Conservation (phyloP, 805 yeast genomes). For the Candida coleopterorum region DNA sequence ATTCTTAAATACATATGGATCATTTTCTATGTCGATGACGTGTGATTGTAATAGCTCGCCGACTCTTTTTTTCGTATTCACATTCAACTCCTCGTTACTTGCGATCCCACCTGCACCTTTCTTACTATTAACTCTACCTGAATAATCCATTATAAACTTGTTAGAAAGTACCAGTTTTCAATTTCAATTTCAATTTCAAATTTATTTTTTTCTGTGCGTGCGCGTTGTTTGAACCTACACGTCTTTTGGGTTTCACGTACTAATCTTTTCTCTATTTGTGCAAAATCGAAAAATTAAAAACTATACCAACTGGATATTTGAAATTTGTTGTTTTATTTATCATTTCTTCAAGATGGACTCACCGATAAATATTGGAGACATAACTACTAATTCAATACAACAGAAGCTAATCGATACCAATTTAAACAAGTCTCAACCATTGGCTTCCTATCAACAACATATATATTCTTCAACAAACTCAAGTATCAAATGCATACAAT, state of each 20-base stretch:
- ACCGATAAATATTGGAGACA: slow-evolving; percentile 37
- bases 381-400: slow-evolving; percentile 36
- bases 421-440: slow-evolving; percentile 17
- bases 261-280: slow-evolving; percentile 2
- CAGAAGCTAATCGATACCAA: slow-evolving; percentile 33
- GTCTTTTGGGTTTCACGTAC: slow-evolving; percentile 5
- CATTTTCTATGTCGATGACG: slow-evolving; percentile 51
- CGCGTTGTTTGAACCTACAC: background rate
- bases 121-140: slow-evolving; percentile 84
- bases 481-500: slow-evolving; percentile 35
- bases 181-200: no score
- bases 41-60: slow-evolving; percentile 52
- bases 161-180: no score
- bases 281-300: background rate
- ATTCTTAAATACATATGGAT: slow-evolving; percentile 81
- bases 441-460: slow-evolving; percentile 5
- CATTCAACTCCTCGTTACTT: slow-evolving; percentile 61
- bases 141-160: slow-evolving; percentile 67
- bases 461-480: slow-evolving; percentile 28
- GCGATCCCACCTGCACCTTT: slow-evolving; percentile 91
- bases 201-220: no score
- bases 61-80: slow-evolving; percentile 63
- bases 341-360: slow-evolving; percentile 42
- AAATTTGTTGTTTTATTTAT: no score
- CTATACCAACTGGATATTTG: background rate